Percentiles rank a stretch among this genome's conserved stretches.
phyloP scores from a whole-genome alignment of 495 filamentous ascomycete species.

The Rusavskia elegans region DNA sequence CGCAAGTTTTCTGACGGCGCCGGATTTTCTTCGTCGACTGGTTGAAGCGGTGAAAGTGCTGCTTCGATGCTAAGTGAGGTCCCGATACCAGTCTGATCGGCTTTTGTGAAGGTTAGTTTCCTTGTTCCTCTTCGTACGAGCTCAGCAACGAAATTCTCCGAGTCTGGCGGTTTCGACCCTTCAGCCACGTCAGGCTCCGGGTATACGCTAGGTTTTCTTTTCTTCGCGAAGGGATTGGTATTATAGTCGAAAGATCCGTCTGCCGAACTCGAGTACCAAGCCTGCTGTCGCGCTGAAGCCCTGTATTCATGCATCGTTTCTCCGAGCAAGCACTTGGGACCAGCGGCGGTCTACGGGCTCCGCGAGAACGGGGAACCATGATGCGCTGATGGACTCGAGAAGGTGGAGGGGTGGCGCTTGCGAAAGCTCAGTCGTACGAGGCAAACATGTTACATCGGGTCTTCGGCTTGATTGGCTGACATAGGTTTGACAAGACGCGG shows the following conservation, averaged over 20 bases:
- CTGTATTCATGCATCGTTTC: no score
- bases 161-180: neutral
- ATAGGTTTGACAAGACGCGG: no score
- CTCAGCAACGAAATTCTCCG: neutral
- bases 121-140: neutral
- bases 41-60: neutral
- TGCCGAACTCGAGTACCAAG: neutral
- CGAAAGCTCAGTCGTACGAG: no score
- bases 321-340: no score
- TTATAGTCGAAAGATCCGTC: neutral
- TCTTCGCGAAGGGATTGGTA: neutral
- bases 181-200: neutral
- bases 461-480: no score
- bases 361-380: no score
- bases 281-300: neutral
- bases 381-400: no score
- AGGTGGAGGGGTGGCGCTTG: no score
- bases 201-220: neutral
- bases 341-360: no score
- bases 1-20: neutral
- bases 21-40: neutral
- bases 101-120: neutral
- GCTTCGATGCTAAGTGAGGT: neutral
- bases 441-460: no score
- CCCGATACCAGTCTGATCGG: neutral